These are phyloP conservation scores for Xylariales sp. DNA, from an alignment of 2,329 filamentous ascomycete genomes.

Conservation along the genomic window DNA sequence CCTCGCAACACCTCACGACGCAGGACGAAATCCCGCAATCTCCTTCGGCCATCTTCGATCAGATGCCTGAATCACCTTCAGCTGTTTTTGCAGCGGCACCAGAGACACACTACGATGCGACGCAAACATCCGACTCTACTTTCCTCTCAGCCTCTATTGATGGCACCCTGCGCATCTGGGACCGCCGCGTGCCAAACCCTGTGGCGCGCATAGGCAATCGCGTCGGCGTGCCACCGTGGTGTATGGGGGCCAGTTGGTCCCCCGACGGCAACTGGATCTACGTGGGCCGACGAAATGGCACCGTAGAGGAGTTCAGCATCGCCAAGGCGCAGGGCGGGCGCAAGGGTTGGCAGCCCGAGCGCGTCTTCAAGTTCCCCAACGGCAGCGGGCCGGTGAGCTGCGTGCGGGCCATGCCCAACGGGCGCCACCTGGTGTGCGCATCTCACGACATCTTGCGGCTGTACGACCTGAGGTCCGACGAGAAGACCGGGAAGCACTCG, in stretches of 20 bases:
- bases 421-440: constrained; percentile 85
- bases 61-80: constrained; percentile 27
- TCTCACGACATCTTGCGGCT: constrained; percentile 90
- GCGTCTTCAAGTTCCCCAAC: constrained; percentile 80
- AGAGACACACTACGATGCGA: constrained; percentile 42
- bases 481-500: constrained; percentile 62
- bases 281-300: constrained; percentile 83
- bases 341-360: constrained; percentile 65
- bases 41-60: constrained; percentile 9
- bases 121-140: constrained; percentile 66
- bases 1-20: constrained; percentile 6
- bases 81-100: constrained; percentile 32
- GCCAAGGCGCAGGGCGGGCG: constrained; percentile 64
- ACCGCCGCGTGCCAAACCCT: constrained; percentile 70
- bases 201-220: constrained; percentile 74
- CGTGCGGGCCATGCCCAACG: constrained; percentile 86
- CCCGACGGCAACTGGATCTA: constrained; percentile 95
- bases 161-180: constrained; percentile 90
- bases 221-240: constrained; percentile 84
- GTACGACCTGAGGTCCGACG: constrained; percentile 74
- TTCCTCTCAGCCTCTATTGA: constrained; percentile 89
- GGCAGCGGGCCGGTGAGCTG: constrained; percentile 89
- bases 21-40: constrained; percentile 11
- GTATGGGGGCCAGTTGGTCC: constrained; percentile 95
- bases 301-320: constrained; percentile 89